Evolutionary conservation across 345 rosid genomes (phyloP).

Genomic region (Brassica incana): DNA sequence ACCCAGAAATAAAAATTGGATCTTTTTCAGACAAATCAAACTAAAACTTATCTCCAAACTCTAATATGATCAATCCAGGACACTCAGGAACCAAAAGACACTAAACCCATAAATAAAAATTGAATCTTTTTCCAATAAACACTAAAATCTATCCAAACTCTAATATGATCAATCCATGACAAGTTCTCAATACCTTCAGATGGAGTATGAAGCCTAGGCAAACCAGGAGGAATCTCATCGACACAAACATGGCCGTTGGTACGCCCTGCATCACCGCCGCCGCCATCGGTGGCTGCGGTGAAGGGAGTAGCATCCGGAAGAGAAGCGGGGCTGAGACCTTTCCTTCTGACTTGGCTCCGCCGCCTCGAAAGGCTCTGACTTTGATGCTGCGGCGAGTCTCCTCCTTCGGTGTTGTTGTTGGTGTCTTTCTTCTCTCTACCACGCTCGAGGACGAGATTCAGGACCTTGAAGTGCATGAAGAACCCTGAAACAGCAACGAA

Average conservation of each 20-base stretch:
- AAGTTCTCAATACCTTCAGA: constrained; percentile 39
- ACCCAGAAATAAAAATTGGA: background rate
- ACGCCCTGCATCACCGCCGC: constrained; percentile 48
- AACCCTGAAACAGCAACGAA: constrained; percentile 89
- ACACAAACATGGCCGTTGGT: constrained; percentile 59
- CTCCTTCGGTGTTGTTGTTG: constrained; percentile 42
- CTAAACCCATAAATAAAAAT: background rate
- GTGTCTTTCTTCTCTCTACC: constrained; percentile 55
- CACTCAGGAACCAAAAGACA: background rate
- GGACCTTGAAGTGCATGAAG: constrained; percentile 91
- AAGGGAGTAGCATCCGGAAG: constrained; percentile 73
- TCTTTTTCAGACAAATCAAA: background rate
- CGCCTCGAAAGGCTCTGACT: constrained; percentile 40
- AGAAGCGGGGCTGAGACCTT: constrained; percentile 67
- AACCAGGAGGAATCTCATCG: constrained; percentile 78
- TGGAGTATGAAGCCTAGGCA: constrained; percentile 83
- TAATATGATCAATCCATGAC: background rate
- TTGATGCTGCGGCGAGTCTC: constrained; percentile 47
- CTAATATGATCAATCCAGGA: background rate
- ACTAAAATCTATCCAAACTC: background rate
- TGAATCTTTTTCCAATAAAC: background rate
- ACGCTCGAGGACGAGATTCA: constrained; percentile 84
- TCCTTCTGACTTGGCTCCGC: constrained; percentile 48
- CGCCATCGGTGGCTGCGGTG: constrained; percentile 48
- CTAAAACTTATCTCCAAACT: background rate